Evolutionary conservation across 2,329 filamentous ascomycete species (phyloP), one percentile per base, ranked within the genome.

Genomic region (Penicillium corylophilum): DNA sequence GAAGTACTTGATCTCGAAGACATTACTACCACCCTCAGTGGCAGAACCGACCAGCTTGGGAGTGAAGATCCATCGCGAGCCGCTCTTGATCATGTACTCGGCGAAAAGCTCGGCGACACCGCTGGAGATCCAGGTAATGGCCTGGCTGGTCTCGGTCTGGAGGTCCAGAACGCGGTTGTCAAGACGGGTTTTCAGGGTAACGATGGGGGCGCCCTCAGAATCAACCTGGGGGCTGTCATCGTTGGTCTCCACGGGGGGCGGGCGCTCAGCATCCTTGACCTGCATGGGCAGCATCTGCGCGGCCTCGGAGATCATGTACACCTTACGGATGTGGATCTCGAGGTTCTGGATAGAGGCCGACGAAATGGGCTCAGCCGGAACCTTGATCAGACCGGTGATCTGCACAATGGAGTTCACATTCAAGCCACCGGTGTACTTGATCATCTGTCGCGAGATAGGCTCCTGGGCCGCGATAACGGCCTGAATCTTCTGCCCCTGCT

Each of bases 131-230:
- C 79, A 73, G 79, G 93, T 93, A 66, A 91, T 90, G 53, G 92
- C 90, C 71, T 95, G 90, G 75, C 94, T 95, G 56, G 95, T 88
- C 56, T 91, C 90, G 1, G 90, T 89, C 51, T 94, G 87, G 69
- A 96, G 88, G 76, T 96, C 92, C 77, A 99, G 88, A 46, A 89
- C 89, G 54, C 89, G 86, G 80, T 97, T 96, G 79, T 95, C 88
- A 45, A 96, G 82, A 62, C 93, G 86, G 1, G 90, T 95, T 67
- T 86, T 84, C 71, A 97, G 84, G 54, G 84, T 88, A 26, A 95
- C 92, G 46, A 88, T 82, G 1, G 92, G 89, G 44, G 77, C 69
- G 36, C 76, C 77, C 26, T 77, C 76, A 9, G 78, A 76, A 53
- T 81, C 80, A 48, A 78, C 74, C 54, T 77, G 71, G 39, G 64